Evolutionary conservation across 129 eudicot species (phyloP).

Genomic region (Pittosporum tobira): DNA sequence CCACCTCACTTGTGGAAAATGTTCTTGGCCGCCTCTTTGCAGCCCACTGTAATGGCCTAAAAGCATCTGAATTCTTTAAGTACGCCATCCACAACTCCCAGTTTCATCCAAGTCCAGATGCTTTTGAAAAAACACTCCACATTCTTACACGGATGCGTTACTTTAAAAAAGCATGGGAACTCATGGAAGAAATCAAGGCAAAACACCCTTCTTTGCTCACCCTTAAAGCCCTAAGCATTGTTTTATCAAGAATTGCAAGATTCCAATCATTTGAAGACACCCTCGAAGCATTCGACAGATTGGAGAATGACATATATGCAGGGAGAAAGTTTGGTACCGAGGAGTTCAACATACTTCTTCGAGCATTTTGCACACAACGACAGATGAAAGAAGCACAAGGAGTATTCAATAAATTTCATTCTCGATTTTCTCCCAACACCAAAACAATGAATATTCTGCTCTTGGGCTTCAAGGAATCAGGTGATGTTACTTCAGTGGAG

Average conservation of each 20-base stretch:
- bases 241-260: conserved; percentile 68
- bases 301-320: conserved; percentile 37
- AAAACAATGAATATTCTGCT: conserved; percentile 89
- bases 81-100: conserved; percentile 35
- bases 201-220: conserved; percentile 58
- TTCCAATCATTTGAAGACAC: conserved; percentile 65
- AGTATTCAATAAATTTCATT: conserved; percentile 43
- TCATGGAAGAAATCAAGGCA: conserved; percentile 38
- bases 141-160: conserved; percentile 74
- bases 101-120: conserved; percentile 49
- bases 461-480: conserved; percentile 69
- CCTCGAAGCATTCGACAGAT: conserved; percentile 68
- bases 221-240: conserved; percentile 69
- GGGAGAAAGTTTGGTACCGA: conserved; percentile 54
- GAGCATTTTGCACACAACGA: conserved; percentile 73
- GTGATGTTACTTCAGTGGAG: conserved; percentile 74
- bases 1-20: conserved; percentile 52
- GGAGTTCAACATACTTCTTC: conserved; percentile 73
- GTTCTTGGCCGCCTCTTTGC: conserved; percentile 70
- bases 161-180: conserved; percentile 74
- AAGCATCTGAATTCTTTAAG: conserved; percentile 71
- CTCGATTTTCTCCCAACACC: conserved; percentile 50
- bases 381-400: conserved; percentile 84
- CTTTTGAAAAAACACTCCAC: conserved; percentile 79
- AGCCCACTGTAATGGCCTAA: conserved; percentile 67